Conservation (phyloP, 352 stramenopile genomes). For the Phytophthora agathidicida region DNA sequence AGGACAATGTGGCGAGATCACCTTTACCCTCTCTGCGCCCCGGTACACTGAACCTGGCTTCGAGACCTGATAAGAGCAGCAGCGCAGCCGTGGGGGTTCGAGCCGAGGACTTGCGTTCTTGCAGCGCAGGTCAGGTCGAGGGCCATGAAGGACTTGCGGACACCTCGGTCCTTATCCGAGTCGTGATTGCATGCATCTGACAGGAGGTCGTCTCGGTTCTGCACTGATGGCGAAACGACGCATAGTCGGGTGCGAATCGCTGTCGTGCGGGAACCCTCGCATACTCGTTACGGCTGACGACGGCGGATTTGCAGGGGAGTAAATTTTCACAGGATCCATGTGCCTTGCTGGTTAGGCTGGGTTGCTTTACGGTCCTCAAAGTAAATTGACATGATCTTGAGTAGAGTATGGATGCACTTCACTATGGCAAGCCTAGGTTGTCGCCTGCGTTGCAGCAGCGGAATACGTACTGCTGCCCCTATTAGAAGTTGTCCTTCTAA, state of each 20-base stretch:
- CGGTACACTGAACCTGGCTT: too few species aligned
- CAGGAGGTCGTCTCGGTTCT: conserved; percentile 10
- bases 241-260: conserved; percentile 13
- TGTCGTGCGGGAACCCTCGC: conserved; percentile 14
- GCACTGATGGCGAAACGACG: conserved; percentile 24
- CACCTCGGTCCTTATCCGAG: conserved; percentile 11
- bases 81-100: too few species aligned
- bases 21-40: too few species aligned
- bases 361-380: too few species aligned
- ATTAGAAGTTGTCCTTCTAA: too few species aligned
- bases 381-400: too few species aligned
- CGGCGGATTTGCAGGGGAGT: neutral
- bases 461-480: too few species aligned
- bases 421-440: too few species aligned
- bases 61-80: too few species aligned
- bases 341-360: too few species aligned
- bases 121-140: neutral
- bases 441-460: too few species aligned
- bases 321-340: neutral
- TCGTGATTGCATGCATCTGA: neutral
- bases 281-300: neutral
- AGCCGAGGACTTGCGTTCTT: neutral
- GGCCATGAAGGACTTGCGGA: neutral
- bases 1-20: conserved; percentile 29
- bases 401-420: too few species aligned